Base-by-base conservation (phyloP, 805 yeast genomes). In the Millerozyma miso region DNA sequence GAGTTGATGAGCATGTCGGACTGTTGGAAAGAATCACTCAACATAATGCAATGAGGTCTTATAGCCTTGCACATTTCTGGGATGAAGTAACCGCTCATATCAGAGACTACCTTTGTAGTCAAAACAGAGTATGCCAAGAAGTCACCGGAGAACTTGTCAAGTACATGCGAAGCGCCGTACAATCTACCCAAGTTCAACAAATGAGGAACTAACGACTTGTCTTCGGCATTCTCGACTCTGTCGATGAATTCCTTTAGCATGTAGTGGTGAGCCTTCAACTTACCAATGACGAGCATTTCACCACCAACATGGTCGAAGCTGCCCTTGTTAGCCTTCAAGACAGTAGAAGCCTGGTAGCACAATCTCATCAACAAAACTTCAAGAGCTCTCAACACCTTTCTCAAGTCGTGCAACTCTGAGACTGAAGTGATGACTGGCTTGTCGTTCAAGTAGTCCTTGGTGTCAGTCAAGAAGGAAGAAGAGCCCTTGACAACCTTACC, bases 211-310 rank as follows among this genome's bases (percentile, higher is more conserved):
- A 56, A 46, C 5, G 46, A 43, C 31, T 56, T 54, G 39, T 59
- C 54, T 31, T 58, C 57, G 26, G 52, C 33, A 4, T 56, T 41
- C 31, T 48, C 54, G 20, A 59, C 35, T 53, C 62, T 58, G 23
- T 31, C 40, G 15, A 58, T 47, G 49, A 55, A 60, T 41, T 63
- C 63, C 34, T 53, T 55, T 55, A 69, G 63, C 47, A 68, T 50
- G 57, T 67, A 71, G 49, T 63, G 71, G 46, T 70, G 74, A 40
- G 74, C 70, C 43, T 65, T 64, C 52, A 70, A 67, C 54, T 70
- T 70, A 41, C 74, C 63, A 52, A 70, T 57, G 43, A 56, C 53
- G 35, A 69, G 72, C 45, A 67, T 58, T 42, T 67, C 64, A 45
- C 64, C 56, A 42, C 69, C 64, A 39, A 66, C 60, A 35, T 52